A percentile compares a stretch with the other conserved stretches of the same genome.
These are phyloP conservation scores for Erysimum pusillum DNA, from an alignment of 441 rosid species.

Conservation along the genomic window DNA sequence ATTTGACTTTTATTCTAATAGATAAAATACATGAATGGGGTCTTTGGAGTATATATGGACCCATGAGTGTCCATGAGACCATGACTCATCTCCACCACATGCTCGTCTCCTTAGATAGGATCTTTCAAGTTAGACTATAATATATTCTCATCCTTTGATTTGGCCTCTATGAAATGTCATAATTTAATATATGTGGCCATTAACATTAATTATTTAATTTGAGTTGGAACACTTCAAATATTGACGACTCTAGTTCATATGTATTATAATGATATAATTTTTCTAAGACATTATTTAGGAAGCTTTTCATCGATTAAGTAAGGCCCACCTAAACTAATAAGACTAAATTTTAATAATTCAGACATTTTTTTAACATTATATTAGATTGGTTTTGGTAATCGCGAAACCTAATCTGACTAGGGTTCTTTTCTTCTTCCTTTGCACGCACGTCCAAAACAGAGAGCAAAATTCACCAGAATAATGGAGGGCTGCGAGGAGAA, in stretches of 20 bases:
- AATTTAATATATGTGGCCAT: too few species aligned
- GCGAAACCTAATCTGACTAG: not conserved
- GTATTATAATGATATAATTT: too few species aligned
- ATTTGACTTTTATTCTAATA: slow-evolving; percentile 8
- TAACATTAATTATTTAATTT: too few species aligned
- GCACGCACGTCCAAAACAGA: not conserved
- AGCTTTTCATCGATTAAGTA: too few species aligned
- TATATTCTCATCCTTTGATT: slow-evolving; percentile 16
- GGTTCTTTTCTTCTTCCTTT: not conserved
- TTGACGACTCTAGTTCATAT: too few species aligned
- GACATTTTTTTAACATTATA: too few species aligned
- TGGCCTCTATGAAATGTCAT: slow-evolving; percentile 7
- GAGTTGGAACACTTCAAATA: too few species aligned
- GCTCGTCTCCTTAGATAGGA: slow-evolving; percentile 13
- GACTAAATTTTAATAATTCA: too few species aligned
- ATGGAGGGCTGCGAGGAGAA: too few species aligned
- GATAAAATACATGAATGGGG: not conserved
- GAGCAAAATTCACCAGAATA: not conserved
- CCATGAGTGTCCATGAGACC: slow-evolving; percentile 30
- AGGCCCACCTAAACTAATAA: too few species aligned
- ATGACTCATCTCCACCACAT: slow-evolving; percentile 38
- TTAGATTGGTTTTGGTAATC: not conserved
- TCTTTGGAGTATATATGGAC: slow-evolving; percentile 20
- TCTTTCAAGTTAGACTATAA: slow-evolving; percentile 22
- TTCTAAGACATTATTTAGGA: too few species aligned